Evolutionary conservation across 768 basidiomycete species (phyloP).

Genomic region (Lanmaoa rubissima): DNA sequence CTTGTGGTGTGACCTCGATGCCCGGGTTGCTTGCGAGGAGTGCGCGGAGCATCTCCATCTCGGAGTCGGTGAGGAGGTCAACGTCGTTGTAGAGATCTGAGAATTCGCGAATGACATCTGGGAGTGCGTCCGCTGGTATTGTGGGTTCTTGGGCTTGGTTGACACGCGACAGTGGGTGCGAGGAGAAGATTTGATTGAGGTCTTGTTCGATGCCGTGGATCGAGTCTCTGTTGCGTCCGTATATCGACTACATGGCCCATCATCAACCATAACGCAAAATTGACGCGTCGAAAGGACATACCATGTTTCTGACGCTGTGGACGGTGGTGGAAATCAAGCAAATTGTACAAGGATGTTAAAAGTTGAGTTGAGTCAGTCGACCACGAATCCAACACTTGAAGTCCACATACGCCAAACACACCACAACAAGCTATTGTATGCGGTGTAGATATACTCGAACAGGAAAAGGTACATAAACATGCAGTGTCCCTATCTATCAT

Average conservation of each 20-base stretch:
- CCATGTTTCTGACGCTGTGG: constrained; percentile 22
- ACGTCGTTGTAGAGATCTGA: constrained; percentile 56
- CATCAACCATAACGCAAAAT: not conserved
- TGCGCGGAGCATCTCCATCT: constrained; percentile 56
- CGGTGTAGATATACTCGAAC: not conserved
- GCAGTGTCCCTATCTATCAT: not conserved
- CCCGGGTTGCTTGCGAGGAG: constrained; percentile 60
- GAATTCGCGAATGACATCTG: constrained; percentile 66
- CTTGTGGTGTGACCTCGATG: constrained; percentile 65
- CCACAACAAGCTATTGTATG: constrained; percentile 8
- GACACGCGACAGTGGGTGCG: constrained; percentile 57
- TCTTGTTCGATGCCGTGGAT: constrained; percentile 68
- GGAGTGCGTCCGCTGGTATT: constrained; percentile 69
- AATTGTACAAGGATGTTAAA: constrained; percentile 9
- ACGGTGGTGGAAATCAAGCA: not conserved
- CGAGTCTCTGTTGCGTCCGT: constrained; percentile 67
- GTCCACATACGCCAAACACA: constrained; percentile 22
- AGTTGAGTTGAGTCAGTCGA: not conserved
- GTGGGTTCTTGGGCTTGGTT: constrained; percentile 60
- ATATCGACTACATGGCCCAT: constrained; percentile 26
- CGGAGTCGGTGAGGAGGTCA: constrained; percentile 63
- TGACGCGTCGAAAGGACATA: constrained; percentile 18
- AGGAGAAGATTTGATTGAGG: constrained; percentile 63
- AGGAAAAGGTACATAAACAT: not conserved
- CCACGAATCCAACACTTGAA: constrained; percentile 5